Percentiles rank a stretch among this genome's conserved stretches.
Conservation (phyloP, 805 yeast species). For the Sugiyamaella chiloensis region DNA sequence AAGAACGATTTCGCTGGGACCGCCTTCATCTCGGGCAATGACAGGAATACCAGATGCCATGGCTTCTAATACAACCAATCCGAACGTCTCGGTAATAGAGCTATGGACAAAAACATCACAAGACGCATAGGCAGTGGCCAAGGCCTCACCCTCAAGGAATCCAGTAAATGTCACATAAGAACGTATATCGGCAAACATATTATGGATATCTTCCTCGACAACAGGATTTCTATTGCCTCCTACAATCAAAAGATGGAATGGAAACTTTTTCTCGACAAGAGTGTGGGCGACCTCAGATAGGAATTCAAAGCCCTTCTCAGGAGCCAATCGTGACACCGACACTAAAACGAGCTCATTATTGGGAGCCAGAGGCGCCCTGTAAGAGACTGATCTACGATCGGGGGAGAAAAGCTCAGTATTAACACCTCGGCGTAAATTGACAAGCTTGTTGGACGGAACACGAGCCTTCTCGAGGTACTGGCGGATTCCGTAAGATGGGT, state of each 20-base stretch:
- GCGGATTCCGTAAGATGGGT: constrained; percentile 5
- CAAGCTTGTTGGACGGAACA: neutral
- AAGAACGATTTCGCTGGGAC: constrained; percentile 6
- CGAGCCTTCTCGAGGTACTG: constrained; percentile 4
- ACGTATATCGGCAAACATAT: neutral
- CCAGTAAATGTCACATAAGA: constrained; percentile 5
- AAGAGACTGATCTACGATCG: neutral
- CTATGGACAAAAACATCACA: constrained; percentile 5
- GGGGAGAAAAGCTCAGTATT: constrained; percentile 2
- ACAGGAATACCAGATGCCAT: constrained; percentile 9
- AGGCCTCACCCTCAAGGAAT: neutral
- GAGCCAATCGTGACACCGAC: constrained; percentile 5
- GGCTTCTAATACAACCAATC: constrained; percentile 5
- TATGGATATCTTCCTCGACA: constrained; percentile 1
- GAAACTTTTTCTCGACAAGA: constrained; percentile 1
- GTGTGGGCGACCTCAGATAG: constrained; percentile 4
- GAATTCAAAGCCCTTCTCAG: constrained; percentile 7
- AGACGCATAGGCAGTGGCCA: constrained; percentile 2
- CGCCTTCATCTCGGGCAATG: constrained; percentile 6
- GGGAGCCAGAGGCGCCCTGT: constrained; percentile 1
- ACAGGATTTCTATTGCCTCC: constrained; percentile 4
- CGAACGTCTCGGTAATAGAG: constrained; percentile 6
- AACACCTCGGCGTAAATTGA: constrained; percentile 3
- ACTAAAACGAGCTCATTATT: constrained; percentile 1
- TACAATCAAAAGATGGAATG: constrained; percentile 5